Evolutionary conservation across 495 filamentous ascomycete genomes (phyloP).

Genomic region (Penicillium ucsense): DNA sequence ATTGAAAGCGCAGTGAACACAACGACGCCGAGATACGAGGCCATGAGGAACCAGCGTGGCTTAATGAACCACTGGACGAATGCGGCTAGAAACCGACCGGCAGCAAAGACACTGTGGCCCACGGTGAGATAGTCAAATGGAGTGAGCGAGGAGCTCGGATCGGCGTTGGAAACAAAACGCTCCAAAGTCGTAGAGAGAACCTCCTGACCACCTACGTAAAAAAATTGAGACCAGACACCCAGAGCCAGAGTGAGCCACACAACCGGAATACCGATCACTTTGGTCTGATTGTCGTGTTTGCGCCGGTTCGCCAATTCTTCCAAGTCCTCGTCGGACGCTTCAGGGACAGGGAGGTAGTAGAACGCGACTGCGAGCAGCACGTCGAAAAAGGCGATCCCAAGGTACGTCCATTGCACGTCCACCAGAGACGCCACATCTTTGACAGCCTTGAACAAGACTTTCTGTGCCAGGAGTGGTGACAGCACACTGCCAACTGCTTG

Average conservation of each 20-base stretch:
- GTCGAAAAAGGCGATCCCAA: constrained; percentile 57
- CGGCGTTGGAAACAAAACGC: constrained; percentile 26
- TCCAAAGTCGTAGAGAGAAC: constrained; percentile 38
- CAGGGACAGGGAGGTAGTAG: constrained; percentile 57
- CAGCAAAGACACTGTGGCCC: constrained; percentile 51
- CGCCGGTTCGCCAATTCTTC: constrained; percentile 44
- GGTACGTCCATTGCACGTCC: constrained; percentile 63
- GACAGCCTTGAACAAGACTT: constrained; percentile 49
- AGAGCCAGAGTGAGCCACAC: constrained; percentile 48
- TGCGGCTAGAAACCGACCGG: constrained; percentile 53
- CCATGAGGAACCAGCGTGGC: constrained; percentile 52
- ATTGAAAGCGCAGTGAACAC: constrained; percentile 46
- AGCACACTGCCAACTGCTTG: constrained; percentile 56
- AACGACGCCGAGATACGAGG: constrained; percentile 46
- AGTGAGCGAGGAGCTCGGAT: constrained; percentile 19
- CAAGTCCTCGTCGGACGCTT: constrained; percentile 56
- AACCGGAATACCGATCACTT: constrained; percentile 35
- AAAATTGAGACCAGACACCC: constrained; percentile 50
- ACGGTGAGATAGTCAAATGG: constrained; percentile 41
- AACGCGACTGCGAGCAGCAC: constrained; percentile 54
- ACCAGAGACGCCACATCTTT: constrained; percentile 45
- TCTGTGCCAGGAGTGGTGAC: constrained; percentile 50
- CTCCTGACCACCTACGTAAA: constrained; percentile 61
- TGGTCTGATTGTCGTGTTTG: constrained; percentile 40
- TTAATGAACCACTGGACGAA: constrained; percentile 45